Percentiles rank a stretch among this genome's conserved stretches.
Evolutionary conservation across 2,329 filamentous ascomycete species (phyloP).

Genomic region (Penicillium psychrosexuale): DNA sequence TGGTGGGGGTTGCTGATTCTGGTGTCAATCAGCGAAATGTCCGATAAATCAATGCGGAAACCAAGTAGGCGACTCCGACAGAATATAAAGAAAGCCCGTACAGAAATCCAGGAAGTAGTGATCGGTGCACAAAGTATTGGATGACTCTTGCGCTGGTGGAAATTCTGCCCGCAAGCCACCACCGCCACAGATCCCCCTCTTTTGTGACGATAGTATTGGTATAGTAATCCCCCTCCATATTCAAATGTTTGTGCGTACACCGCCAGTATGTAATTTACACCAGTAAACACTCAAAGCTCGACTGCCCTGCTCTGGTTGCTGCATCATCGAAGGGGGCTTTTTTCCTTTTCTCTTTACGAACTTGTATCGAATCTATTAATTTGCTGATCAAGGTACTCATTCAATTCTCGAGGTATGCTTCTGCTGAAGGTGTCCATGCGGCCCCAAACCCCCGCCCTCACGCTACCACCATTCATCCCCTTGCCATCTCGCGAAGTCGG

Average conservation of each 20-base stretch:
- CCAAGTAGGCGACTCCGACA: neutral
- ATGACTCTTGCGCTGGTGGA: slow-evolving; percentile 25
- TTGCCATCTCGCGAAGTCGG: slow-evolving; percentile 24
- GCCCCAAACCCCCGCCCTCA: slow-evolving; percentile 39
- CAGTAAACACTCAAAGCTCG: slow-evolving; percentile 4
- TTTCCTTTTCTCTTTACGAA: neutral
- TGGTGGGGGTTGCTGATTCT: slow-evolving; percentile 48
- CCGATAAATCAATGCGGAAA: neutral
- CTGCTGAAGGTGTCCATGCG: slow-evolving; percentile 28
- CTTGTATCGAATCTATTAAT: slow-evolving; percentile 17
- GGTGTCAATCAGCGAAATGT: slow-evolving; percentile 5
- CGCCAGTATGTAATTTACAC: slow-evolving; percentile 25
- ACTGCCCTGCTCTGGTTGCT: slow-evolving; percentile 6
- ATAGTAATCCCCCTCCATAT: slow-evolving; percentile 13
- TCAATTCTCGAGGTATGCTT: slow-evolving; percentile 24
- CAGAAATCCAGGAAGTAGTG: slow-evolving; percentile 7
- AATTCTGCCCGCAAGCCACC: slow-evolving; percentile 30
- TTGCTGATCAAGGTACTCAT: slow-evolving; percentile 1
- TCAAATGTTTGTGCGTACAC: neutral
- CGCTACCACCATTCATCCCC: slow-evolving; percentile 25
- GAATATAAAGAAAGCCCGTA: slow-evolving; percentile 2
- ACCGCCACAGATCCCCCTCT: slow-evolving; percentile 34
- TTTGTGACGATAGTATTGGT: slow-evolving; percentile 20
- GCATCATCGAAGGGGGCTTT: slow-evolving; percentile 16
- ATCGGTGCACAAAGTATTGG: slow-evolving; percentile 9